Percentiles rank a stretch among this genome's conserved stretches.
phyloP scores from a whole-genome alignment of 495 filamentous ascomycete species.

The Aspergillus indologenus region DNA sequence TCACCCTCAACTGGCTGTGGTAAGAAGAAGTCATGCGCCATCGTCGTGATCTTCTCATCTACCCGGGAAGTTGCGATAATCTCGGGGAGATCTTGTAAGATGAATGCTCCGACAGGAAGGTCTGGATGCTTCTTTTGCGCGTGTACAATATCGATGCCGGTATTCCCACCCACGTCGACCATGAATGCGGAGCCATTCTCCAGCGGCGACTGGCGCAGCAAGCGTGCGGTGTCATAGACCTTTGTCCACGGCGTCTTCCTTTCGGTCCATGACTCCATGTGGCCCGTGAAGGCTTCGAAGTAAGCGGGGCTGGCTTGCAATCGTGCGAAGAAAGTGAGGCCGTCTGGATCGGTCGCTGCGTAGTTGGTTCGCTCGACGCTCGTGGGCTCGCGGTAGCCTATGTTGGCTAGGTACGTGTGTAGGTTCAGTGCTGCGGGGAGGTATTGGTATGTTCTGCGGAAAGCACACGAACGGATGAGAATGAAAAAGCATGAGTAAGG shows the following conservation, averaged over 20 bases:
- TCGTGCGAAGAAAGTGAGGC: constrained; percentile 35
- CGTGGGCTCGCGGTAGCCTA: constrained; percentile 32
- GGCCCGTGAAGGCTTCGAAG: constrained; percentile 34
- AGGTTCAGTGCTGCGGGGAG: constrained; percentile 24
- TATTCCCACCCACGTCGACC: constrained; percentile 51
- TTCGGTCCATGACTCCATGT: constrained; percentile 38
- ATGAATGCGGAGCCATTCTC: constrained; percentile 28
- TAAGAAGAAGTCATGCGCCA: constrained; percentile 49
- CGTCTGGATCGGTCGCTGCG: constrained; percentile 30
- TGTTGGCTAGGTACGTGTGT: constrained; percentile 38
- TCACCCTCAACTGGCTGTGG: constrained; percentile 48
- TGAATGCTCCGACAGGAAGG: constrained; percentile 31
- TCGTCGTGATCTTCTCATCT: constrained; percentile 39
- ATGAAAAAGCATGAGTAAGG: too few species aligned
- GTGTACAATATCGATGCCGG: constrained; percentile 45
- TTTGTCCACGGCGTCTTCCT: constrained; percentile 35
- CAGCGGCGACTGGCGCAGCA: constrained; percentile 20
- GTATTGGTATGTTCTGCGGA: constrained; percentile 27
- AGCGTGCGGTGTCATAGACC: constrained; percentile 28
- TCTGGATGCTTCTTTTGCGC: constrained; percentile 40
- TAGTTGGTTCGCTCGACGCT: constrained; percentile 29
- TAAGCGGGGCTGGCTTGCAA: constrained; percentile 28
- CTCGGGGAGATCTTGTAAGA: constrained; percentile 51
- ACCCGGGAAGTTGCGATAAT: constrained; percentile 36
- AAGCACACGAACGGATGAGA: neutral